Conservation (phyloP, 2,329 filamentous ascomycete species). For the Fusarium praegraminearum region DNA sequence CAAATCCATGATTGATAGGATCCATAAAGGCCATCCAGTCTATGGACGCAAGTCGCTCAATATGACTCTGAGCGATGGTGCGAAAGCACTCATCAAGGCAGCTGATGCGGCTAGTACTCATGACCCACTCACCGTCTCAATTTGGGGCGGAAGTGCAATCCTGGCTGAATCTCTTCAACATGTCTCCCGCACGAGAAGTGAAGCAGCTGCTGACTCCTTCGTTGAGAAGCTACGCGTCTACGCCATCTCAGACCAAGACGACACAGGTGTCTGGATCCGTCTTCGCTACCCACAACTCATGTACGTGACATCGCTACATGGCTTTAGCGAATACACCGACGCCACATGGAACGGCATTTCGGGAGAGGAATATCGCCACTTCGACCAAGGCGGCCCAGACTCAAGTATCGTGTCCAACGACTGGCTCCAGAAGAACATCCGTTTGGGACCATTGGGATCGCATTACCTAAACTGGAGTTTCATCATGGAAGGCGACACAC, state of each 20-base stretch:
- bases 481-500: conserved; percentile 30
- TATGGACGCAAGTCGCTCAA: conserved; percentile 40
- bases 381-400: conserved; percentile 20
- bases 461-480: conserved; percentile 16
- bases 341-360: conserved; percentile 68
- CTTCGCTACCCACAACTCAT: conserved; percentile 64
- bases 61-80: conserved; percentile 50
- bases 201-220: conserved; percentile 52
- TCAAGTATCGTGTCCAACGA: conserved; percentile 3
- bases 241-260: conserved; percentile 70
- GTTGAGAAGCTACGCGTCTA: conserved; percentile 61
- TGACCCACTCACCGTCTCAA: conserved; percentile 62
- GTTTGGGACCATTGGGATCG: conserved; percentile 7
- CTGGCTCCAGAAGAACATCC: conserved; percentile 14
- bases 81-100: conserved; percentile 54
- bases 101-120: conserved; percentile 17
- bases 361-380: conserved; percentile 11
- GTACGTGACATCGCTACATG: conserved; percentile 67
- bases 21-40: conserved; percentile 30
- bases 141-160: conserved; percentile 66
- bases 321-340: conserved; percentile 64
- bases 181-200: conserved; percentile 43
- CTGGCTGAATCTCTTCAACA: conserved; percentile 62
- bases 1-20: neutral
- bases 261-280: conserved; percentile 67